These are phyloP conservation scores for Apiospora sp. DNA, from an alignment of 2,329 filamentous ascomycete genomes.

Conservation along the genomic window DNA sequence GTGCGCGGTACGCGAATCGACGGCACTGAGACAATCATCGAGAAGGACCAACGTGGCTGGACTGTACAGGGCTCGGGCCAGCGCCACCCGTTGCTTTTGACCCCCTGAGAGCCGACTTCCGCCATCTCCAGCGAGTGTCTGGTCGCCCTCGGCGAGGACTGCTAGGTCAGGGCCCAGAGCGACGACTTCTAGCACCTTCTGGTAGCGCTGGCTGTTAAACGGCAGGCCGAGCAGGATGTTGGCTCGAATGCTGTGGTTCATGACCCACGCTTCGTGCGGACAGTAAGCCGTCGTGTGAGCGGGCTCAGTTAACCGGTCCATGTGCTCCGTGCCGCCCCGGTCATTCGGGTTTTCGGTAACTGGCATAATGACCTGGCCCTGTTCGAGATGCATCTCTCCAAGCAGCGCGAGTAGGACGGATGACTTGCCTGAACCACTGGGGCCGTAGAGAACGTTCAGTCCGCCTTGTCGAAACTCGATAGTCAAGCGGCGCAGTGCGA, in stretches of 20 bases:
- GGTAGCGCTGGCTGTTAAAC: constrained; percentile 31
- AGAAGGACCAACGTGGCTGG: constrained; percentile 29
- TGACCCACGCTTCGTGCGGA: constrained; percentile 66
- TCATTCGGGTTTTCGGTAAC: not conserved
- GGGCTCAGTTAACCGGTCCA: no score
- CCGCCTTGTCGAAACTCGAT: not conserved
- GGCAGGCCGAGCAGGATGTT: constrained; percentile 30
- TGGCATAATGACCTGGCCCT: not conserved
- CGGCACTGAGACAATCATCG: constrained; percentile 33
- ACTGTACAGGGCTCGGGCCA: constrained; percentile 34
- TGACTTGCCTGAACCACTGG: not conserved
- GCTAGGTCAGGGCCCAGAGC: constrained; percentile 30
- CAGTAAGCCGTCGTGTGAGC: not conserved
- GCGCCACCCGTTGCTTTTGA: constrained; percentile 35
- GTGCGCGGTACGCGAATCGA: constrained; percentile 31
- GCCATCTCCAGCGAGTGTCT: constrained; percentile 38
- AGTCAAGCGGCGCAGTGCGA: not conserved
- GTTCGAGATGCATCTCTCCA: not conserved
- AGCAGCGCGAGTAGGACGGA: not conserved
- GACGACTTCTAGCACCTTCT: constrained; percentile 29
- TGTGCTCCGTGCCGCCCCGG: not conserved
- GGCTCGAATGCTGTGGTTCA: constrained; percentile 60
- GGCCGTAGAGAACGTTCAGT: not conserved
- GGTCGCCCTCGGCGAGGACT: constrained; percentile 35
- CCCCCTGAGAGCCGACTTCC: constrained; percentile 40